Base-by-base conservation (phyloP, 2,329 filamentous ascomycete genomes). In the Penicillium frequentans region DNA sequence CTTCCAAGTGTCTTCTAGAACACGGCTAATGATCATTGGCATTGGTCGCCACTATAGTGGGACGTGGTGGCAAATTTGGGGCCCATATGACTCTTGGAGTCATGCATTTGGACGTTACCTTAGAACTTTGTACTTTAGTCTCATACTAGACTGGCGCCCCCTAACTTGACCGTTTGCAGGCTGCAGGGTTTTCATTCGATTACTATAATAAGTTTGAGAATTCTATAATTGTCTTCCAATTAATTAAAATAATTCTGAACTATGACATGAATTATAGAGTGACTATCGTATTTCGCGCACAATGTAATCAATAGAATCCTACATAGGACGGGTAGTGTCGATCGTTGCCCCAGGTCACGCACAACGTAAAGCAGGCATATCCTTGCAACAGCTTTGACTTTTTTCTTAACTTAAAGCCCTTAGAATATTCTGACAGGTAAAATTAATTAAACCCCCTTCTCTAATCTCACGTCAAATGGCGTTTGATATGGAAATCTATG, bases 1-100 rank as follows among this genome's bases (percentile, higher is more conserved):
- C 35, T 74, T 74, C 71, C 65, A 73, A 60, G 60, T 56, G 66
- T 66, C 64, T 74, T 74, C 71, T 73, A 74, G 71, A 74, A 74
- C 50, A 53, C 26, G 50, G 50, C 50, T 35, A 39, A 57, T 47
- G 33, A 57, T 45, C 35, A 49, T 23, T 46, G 37, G 35, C 26
- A 52, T 57, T 45, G 49, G 55, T 53, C 53, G 54, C 54, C 49
- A 59, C 57, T 39, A 37, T 13, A 37, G 49, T 57, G 55, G 55
- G 37, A 57, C 51, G 19, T n/a, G 35, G 54, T 56, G 54, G 54
- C 54, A 48, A 52, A 56, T 48, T 45, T n/a, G n/a, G 39, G 37
- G 46, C 29, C 16, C 48, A 21, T 31, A 27, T 45, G 50, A 53
- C 50, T 47, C 50, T 53, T 53, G 50, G 27, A 53, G 50, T 53